Conservation (phyloP, 192 early-diverging fungal species). For the Phlyctochytrium arcticum region DNA sequence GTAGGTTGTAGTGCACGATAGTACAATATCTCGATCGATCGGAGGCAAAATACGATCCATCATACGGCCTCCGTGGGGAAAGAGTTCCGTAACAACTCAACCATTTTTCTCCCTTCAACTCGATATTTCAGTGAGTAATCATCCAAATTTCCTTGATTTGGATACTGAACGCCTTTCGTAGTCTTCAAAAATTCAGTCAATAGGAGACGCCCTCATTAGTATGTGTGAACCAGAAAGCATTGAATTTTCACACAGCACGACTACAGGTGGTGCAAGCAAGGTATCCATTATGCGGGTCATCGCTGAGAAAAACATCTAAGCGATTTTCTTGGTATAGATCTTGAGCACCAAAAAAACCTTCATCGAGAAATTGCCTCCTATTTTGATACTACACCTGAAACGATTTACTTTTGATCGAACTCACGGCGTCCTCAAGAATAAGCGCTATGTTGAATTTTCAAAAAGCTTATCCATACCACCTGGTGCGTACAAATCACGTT, state of each 20-base stretch:
- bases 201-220: slow-evolving; percentile 82
- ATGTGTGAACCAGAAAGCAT: slow-evolving; percentile 74
- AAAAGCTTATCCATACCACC: slow-evolving; percentile 60
- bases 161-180: slow-evolving; percentile 23
- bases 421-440: slow-evolving; percentile 78
- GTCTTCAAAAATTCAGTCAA: slow-evolving; percentile 63
- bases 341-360: slow-evolving; percentile 81
- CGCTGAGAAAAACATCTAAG: neutral
- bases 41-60: slow-evolving; percentile 77
- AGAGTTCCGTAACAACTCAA: slow-evolving; percentile 79
- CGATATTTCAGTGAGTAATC: slow-evolving; percentile 67
- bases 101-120: slow-evolving; percentile 85
- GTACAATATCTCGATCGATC: slow-evolving; percentile 79
- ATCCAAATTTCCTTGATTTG: neutral
- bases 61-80: slow-evolving; percentile 63
- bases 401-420: slow-evolving; percentile 78
- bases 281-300: too few species aligned
- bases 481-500: slow-evolving; percentile 36
- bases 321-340: neutral
- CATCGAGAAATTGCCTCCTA: slow-evolving; percentile 79
- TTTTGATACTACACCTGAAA: slow-evolving; percentile 92
- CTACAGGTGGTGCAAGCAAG: too few species aligned
- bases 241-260: too few species aligned
- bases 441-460: slow-evolving; percentile 84
- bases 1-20: too few species aligned